Conservation (phyloP, 768 basidiomycete species). For the Termitomyces sp. region DNA sequence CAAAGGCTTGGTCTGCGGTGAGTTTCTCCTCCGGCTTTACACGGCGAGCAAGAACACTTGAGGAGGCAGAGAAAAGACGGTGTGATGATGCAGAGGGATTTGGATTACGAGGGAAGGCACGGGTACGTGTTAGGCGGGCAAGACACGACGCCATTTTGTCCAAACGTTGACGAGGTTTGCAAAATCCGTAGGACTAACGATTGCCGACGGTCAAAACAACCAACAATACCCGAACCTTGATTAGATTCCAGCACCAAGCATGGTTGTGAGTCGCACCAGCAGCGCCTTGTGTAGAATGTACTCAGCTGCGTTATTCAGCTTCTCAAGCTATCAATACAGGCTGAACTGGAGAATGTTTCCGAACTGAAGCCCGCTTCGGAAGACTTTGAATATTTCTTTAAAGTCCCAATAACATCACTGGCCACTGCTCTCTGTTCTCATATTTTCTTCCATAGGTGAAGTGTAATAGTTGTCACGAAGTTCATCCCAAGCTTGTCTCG, state of each 20-base stretch:
- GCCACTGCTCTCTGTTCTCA: background rate
- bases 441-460: conserved; percentile 44
- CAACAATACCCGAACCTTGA: conserved; percentile 2
- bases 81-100: conserved; percentile 5
- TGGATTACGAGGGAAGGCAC: conserved; percentile 1
- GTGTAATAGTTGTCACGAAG: conserved; percentile 78
- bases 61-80: conserved; percentile 22
- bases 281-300: background rate
- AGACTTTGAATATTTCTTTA: conserved; percentile 79
- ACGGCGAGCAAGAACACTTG: conserved; percentile 28
- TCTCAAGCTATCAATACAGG: conserved; percentile 67
- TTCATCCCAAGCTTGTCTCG: conserved; percentile 66
- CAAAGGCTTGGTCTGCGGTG: conserved; percentile 35
- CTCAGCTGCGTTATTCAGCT: conserved; percentile 30
- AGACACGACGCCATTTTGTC: conserved; percentile 18
- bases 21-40: conserved; percentile 37
- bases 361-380: conserved; percentile 59
- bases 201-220: conserved; percentile 6
- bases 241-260: conserved; percentile 18
- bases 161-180: background rate
- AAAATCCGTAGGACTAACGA: conserved; percentile 3
- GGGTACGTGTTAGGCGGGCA: conserved; percentile 8
- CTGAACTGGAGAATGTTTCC: conserved; percentile 78
- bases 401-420: conserved; percentile 38
- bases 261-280: conserved; percentile 47